phyloP scores from a whole-genome alignment of 768 basidiomycete species.

The Mycena chlorophos region DNA sequence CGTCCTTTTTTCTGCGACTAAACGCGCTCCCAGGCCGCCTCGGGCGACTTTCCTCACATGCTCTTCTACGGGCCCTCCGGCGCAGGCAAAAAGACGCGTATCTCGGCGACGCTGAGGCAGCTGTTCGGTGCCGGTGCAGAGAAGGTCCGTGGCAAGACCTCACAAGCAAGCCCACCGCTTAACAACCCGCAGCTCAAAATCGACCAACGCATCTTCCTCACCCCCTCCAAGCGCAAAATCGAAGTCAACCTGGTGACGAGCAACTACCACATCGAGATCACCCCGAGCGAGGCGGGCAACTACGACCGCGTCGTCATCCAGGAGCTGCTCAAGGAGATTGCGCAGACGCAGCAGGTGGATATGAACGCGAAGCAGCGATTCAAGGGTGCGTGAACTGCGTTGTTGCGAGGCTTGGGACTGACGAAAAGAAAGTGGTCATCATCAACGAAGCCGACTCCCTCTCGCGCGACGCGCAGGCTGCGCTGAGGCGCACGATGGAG shows the following conservation, averaged over 20 bases:
- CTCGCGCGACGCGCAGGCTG: slow-evolving; percentile 94
- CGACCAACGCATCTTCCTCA: slow-evolving; percentile 93
- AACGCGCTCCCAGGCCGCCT: slow-evolving; percentile 57
- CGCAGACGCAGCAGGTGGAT: slow-evolving; percentile 98
- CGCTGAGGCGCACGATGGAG: slow-evolving; percentile 96
- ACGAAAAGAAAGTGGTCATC: too few relatives aligned
- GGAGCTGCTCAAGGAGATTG: slow-evolving; percentile 96
- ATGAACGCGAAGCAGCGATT: slow-evolving; percentile 93
- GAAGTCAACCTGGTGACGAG: slow-evolving; percentile 97
- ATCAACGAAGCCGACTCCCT: slow-evolving; percentile 98
- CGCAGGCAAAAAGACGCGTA: slow-evolving; percentile 97
- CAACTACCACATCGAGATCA: slow-evolving; percentile 97
- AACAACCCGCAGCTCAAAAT: slow-evolving; percentile 80
- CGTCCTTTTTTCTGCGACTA: background rate
- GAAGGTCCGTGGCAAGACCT: slow-evolving; percentile 56
- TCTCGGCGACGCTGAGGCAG: slow-evolving; percentile 84
- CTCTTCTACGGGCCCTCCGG: slow-evolving; percentile 97
- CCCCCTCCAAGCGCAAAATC: slow-evolving; percentile 90
- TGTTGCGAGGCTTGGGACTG: too few relatives aligned
- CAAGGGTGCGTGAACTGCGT: too few relatives aligned
- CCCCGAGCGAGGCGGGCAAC: slow-evolving; percentile 95
- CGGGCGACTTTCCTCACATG: slow-evolving; percentile 96
- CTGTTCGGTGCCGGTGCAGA: slow-evolving; percentile 91
- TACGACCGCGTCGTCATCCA: slow-evolving; percentile 95
- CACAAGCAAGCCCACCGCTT: background rate